phyloP scores from a whole-genome alignment of 805 yeast species.

The Metschnikowia bowlesiae region DNA sequence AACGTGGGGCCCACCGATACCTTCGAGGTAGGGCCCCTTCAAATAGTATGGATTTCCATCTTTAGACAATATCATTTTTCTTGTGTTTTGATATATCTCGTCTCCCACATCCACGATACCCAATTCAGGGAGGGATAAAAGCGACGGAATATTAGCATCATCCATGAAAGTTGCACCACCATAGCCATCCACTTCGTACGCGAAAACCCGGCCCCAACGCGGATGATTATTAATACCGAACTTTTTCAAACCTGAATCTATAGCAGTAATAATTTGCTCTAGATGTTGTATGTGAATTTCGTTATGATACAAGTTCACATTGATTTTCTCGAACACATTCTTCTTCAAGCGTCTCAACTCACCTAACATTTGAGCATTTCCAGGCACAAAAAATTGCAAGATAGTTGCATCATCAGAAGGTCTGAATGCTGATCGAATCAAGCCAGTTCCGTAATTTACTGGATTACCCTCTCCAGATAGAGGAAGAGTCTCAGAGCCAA shows the following conservation, averaged over 20 bases:
- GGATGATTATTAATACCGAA: constrained; percentile 69
- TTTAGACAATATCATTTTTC: constrained; percentile 66
- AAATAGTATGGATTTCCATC: constrained; percentile 76
- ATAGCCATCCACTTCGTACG: constrained; percentile 86
- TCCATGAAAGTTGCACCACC: constrained; percentile 76
- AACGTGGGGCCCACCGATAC: constrained; percentile 89
- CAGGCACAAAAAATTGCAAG: constrained; percentile 80
- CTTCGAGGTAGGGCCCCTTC: constrained; percentile 58
- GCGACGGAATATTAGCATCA: constrained; percentile 85
- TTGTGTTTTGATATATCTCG: constrained; percentile 67
- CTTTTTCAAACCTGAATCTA: constrained; percentile 53
- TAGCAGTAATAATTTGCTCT: constrained; percentile 34
- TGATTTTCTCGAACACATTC: constrained; percentile 18
- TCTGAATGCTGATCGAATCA: constrained; percentile 77
- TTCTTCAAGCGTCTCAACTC: constrained; percentile 46
- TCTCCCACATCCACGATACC: constrained; percentile 55
- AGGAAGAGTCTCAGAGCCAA: constrained; percentile 79
- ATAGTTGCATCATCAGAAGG: constrained; percentile 87
- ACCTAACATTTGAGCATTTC: constrained; percentile 69
- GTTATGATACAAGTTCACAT: constrained; percentile 13
- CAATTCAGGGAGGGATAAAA: constrained; percentile 73
- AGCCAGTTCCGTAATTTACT: constrained; percentile 62
- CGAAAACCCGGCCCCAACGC: constrained; percentile 69
- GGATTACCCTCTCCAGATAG: constrained; percentile 83
- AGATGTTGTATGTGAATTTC: constrained; percentile 20